These are phyloP conservation scores for Suhomyces vadensis DNA, from an alignment of 805 yeast genomes.

Conservation along the genomic window DNA sequence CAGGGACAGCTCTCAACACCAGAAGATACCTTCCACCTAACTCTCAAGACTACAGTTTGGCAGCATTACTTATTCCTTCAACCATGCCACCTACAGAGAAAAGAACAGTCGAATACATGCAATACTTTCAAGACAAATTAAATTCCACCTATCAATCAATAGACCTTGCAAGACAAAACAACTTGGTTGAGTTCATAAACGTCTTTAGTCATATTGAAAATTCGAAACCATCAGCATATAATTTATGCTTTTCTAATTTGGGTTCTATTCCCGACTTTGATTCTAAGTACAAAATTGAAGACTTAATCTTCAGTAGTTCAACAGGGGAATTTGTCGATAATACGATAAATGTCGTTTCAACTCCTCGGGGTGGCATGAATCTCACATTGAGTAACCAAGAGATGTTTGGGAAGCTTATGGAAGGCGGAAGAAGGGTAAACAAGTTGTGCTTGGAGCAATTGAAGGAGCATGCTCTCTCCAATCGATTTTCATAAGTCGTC, in stretches of 20 bases:
- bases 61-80: neutral
- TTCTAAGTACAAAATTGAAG: slow-evolving; percentile 3
- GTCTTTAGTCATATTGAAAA: slow-evolving; percentile 8
- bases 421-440: too few species aligned
- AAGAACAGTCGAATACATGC: neutral
- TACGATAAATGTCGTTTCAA: slow-evolving; percentile 12
- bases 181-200: slow-evolving; percentile 6
- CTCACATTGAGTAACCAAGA: too few species aligned
- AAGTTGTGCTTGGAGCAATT: too few species aligned
- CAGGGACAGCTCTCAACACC: slow-evolving; percentile 11
- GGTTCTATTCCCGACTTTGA: slow-evolving; percentile 8
- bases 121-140: too few species aligned
- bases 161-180: slow-evolving; percentile 4
- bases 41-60: slow-evolving; percentile 1
- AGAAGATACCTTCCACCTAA: slow-evolving; percentile 8
- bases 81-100: neutral
- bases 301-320: slow-evolving; percentile 12
- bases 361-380: slow-evolving; percentile 8
- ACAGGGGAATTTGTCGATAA: slow-evolving; percentile 9
- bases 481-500: too few species aligned
- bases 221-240: too few species aligned
- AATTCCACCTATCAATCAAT: too few species aligned
- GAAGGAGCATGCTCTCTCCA: too few species aligned
- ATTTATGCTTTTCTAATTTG: slow-evolving; percentile 11
- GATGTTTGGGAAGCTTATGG: too few species aligned